Percentiles rank a stretch among this genome's conserved stretches.
Evolutionary conservation across 176 grass and related monocot genomes (phyloP).

Genomic region (Carex myosuroides): DNA sequence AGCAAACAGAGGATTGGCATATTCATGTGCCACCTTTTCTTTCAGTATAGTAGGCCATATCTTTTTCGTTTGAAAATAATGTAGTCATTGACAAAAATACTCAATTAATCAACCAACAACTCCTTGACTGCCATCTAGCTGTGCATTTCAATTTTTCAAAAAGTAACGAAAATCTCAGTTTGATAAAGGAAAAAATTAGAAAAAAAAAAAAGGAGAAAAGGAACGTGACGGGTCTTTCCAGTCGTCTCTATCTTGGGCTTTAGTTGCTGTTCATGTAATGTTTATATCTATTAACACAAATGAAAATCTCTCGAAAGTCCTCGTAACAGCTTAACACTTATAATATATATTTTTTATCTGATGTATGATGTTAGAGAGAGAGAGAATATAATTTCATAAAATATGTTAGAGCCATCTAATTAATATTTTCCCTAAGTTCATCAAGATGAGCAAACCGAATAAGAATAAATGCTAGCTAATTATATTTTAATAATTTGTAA

Average conservation of each 20-base stretch:
- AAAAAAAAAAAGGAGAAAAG: neutral
- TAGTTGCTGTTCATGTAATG: neutral
- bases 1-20: neutral
- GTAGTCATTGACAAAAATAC: neutral
- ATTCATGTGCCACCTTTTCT: neutral
- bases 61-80: neutral
- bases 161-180: neutral
- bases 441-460: too few species aligned
- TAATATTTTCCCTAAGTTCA: too few species aligned
- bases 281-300: too few species aligned
- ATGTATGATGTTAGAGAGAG: too few species aligned
- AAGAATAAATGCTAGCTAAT: too few species aligned
- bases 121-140: neutral
- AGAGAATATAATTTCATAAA: too few species aligned
- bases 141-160: slow-evolving; percentile 9
- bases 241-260: slow-evolving; percentile 4
- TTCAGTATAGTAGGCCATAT: neutral
- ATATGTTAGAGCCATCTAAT: too few species aligned
- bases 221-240: slow-evolving; percentile 9
- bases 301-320: too few species aligned
- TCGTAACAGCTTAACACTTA: neutral
- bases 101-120: neutral
- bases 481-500: too few species aligned
- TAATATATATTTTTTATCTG: too few species aligned
- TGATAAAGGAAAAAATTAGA: neutral